Conservation (phyloP, 2,329 filamentous ascomycete genomes). For the Talaromyces islandicus region DNA sequence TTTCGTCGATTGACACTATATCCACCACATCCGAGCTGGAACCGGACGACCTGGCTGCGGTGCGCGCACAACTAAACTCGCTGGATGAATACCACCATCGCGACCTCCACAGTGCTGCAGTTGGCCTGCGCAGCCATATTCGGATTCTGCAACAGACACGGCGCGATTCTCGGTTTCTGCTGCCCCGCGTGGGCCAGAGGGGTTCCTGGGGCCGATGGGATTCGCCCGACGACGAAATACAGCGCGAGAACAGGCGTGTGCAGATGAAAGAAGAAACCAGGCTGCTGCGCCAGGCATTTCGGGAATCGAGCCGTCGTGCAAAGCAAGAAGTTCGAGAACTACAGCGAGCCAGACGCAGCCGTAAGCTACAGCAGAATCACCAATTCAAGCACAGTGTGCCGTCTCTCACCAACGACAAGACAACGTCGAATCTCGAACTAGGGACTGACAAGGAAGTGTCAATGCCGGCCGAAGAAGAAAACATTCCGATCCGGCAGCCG, state of each 20-base stretch:
- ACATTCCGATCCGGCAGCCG: not conserved
- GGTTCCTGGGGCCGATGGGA: conserved; percentile 31
- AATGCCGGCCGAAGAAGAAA: not conserved
- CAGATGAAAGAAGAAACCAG: conserved; percentile 32
- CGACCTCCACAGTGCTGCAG: conserved; percentile 28
- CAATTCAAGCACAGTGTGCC: not conserved
- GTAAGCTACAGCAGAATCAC: conserved; percentile 7
- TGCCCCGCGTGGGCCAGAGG: conserved; percentile 5
- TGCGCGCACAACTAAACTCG: conserved; percentile 29
- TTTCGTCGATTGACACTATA: conserved; percentile 32
- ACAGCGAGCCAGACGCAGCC: conserved; percentile 14
- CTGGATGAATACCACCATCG: conserved; percentile 31
- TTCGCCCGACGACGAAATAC: conserved; percentile 27
- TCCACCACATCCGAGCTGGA: conserved; percentile 32
- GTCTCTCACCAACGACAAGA: not conserved
- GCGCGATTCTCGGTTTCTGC: conserved; percentile 15
- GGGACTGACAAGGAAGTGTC: not conserved
- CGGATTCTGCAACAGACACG: conserved; percentile 28
- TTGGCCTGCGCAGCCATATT: conserved; percentile 30
- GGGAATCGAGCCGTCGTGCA: conserved; percentile 27
- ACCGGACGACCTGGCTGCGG: conserved; percentile 28
- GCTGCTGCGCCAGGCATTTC: conserved; percentile 32
- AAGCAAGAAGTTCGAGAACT: conserved; percentile 29
- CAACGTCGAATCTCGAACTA: not conserved
- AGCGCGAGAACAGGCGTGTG: conserved; percentile 21